Base-by-base conservation (phyloP, 495 filamentous ascomycete genomes). In the Penicillium maclennaniae region DNA sequence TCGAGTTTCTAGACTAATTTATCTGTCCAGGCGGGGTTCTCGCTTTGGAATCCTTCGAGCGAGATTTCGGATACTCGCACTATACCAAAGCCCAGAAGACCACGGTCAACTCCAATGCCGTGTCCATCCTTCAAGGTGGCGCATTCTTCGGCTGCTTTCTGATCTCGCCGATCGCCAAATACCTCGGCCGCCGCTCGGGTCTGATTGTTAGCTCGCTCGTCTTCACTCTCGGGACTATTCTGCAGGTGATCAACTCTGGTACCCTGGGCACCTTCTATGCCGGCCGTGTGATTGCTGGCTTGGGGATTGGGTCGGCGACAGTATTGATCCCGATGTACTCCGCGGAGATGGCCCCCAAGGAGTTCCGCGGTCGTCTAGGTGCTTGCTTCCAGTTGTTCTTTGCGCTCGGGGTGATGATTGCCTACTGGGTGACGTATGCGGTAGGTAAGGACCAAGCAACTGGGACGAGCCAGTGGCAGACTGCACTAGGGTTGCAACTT, bases 271-370 rank as follows among this genome's bases (percentile, higher is more conserved):
- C 70, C 9, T 79, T 75, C 50, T 77, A 79, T 47, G 67, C 67
- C 7, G 71, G 67, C n/a, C 63, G 79, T 44, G 71, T 81, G 1
- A 62, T 83, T 34, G 72, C 77, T 0, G 79, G 80, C 2, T 28
- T 85, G n/a, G 82, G 80, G 0, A 74, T 83, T 45, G 81, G 80
- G 1, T 72, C 71, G 7, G 75, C 78, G 3, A 79, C 78, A 0
- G 76, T 77, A 6, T 61, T 80, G 21, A 75, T 82, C 1, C 80
- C 82, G 4, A 79, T 80, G 66, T 80, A 72, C 44, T 65, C 69
- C 14, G 72, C 75, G 4, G 80, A 83, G 60, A 81, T 75, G 67
- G 72, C 77, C 36, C 78, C 79, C 0, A 78, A 78, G 54, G 70
- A 77, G 17, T 69, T 82, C 36, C 69, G 79, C 25, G 79, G 78